Evolutionary conservation across 306 rosid genomes (phyloP).

Genomic region (Prosopis cineraria): DNA sequence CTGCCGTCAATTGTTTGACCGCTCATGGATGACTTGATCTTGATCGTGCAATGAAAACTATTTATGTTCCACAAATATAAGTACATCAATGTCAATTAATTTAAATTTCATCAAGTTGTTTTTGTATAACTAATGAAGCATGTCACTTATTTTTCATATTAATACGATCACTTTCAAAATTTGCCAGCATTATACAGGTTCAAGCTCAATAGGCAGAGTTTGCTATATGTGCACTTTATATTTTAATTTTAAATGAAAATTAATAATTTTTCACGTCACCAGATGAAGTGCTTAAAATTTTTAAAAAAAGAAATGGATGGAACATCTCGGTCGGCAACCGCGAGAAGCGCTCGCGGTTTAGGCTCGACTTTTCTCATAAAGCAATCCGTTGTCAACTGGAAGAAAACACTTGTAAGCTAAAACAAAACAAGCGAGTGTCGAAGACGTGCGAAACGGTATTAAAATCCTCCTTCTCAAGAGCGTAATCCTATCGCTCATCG

Average conservation of each 20-base stretch:
- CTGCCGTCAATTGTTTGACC: too few species aligned
- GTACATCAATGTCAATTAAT: not conserved
- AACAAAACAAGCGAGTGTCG: not conserved
- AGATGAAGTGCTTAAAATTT: not conserved
- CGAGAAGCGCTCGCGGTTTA: not conserved
- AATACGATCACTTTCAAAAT: not conserved
- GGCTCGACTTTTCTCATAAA: not conserved
- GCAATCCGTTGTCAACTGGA: not conserved
- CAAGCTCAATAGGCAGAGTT: too few species aligned
- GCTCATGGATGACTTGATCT: too few species aligned
- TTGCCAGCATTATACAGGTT: too few species aligned
- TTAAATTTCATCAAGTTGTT: not conserved
- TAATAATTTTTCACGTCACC: not conserved
- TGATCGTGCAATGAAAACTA: too few species aligned
- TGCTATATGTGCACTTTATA: too few species aligned
- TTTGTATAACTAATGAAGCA: too few species aligned
- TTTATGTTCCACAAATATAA: not conserved
- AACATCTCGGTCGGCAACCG: not conserved
- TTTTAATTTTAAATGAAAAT: not conserved
- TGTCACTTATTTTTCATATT: not conserved
- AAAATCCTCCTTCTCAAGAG: slow-evolving; percentile 34
- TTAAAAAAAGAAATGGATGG: too few species aligned
- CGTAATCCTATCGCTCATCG: slow-evolving; percentile 15
- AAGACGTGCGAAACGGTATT: not conserved
- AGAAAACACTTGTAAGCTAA: not conserved